Evolutionary conservation across 306 rosid genomes (phyloP).

Genomic region (cucumber (Cucumis sativus)): DNA sequence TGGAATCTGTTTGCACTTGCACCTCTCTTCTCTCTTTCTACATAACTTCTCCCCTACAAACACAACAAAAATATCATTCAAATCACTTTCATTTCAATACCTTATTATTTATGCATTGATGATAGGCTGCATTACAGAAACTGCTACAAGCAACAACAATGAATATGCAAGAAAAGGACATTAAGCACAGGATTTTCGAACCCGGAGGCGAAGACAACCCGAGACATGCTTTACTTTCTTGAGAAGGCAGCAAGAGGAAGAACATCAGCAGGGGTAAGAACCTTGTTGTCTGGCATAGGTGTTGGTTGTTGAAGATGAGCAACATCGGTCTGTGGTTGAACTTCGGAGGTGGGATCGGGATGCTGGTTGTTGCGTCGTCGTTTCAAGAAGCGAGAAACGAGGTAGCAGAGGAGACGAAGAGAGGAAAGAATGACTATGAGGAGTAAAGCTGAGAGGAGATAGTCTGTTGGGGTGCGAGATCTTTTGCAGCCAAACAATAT

Average conservation of each 20-base stretch:
- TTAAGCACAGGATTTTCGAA: background rate
- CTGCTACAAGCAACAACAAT: background rate
- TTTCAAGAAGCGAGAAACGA: conserved; percentile 6
- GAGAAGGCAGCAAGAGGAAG: background rate
- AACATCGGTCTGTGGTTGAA: background rate
- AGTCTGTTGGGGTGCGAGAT: conserved; percentile 12
- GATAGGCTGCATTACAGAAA: background rate
- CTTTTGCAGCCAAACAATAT: conserved; percentile 18
- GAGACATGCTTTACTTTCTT: background rate
- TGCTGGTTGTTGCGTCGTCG: background rate
- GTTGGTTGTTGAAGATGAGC: background rate
- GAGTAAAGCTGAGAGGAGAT: conserved; percentile 24
- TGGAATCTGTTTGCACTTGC: background rate
- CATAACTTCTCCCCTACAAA: background rate
- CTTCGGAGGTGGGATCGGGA: conserved; percentile 6
- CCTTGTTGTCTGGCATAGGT: background rate
- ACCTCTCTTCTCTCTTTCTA: background rate
- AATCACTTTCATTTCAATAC: background rate
- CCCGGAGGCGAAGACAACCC: background rate
- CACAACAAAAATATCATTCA: background rate
- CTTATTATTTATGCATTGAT: background rate
- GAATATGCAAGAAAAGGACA: background rate
- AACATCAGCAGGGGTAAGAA: background rate
- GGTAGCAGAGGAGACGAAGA: conserved; percentile 21
- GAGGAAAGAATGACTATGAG: conserved; percentile 23